Conservation (phyloP, 1,139 yeast species). For the Hansenula sp. region DNA sequence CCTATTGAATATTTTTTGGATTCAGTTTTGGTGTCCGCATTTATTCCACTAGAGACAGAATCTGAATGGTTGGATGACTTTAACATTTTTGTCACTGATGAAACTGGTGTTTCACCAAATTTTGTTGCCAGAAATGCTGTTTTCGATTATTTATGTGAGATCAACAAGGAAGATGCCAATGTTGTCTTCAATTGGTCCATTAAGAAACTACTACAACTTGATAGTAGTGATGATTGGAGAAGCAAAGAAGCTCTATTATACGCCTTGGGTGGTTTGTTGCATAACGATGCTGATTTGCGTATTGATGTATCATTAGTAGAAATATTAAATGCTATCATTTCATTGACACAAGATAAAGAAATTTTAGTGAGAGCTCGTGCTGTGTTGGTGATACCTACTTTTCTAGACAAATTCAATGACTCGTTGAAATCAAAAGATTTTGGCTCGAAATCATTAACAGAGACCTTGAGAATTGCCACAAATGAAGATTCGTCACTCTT, state of each 20-base stretch:
- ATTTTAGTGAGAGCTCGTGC: constrained; percentile 36
- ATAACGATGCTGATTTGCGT: not conserved
- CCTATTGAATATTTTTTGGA: constrained; percentile 6
- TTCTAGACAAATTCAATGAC: constrained; percentile 46
- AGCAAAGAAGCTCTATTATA: constrained; percentile 28
- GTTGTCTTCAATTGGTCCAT: constrained; percentile 6
- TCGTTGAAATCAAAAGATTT: constrained; percentile 31
- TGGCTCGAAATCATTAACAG: constrained; percentile 35
- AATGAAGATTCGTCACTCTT: constrained; percentile 25
- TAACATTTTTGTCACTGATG: constrained; percentile 66
- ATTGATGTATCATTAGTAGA: constrained; percentile 4
- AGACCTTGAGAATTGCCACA: constrained; percentile 27
- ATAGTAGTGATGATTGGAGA: constrained; percentile 20
- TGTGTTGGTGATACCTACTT: constrained; percentile 49
- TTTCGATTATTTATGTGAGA: constrained; percentile 43
- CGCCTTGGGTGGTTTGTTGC: constrained; percentile 21
- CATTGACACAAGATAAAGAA: constrained; percentile 9
- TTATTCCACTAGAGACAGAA: constrained; percentile 21
- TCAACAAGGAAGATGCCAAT: constrained; percentile 35
- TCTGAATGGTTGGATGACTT: constrained; percentile 47
- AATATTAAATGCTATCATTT: constrained; percentile 8
- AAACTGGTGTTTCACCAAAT: constrained; percentile 56
- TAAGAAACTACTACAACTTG: not conserved
- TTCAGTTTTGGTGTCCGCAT: constrained; percentile 8
- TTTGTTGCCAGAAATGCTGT: constrained; percentile 49